Evolutionary conservation across 2,329 filamentous ascomycete genomes (phyloP).

Genomic region (Dothideomycetes sp.): DNA sequence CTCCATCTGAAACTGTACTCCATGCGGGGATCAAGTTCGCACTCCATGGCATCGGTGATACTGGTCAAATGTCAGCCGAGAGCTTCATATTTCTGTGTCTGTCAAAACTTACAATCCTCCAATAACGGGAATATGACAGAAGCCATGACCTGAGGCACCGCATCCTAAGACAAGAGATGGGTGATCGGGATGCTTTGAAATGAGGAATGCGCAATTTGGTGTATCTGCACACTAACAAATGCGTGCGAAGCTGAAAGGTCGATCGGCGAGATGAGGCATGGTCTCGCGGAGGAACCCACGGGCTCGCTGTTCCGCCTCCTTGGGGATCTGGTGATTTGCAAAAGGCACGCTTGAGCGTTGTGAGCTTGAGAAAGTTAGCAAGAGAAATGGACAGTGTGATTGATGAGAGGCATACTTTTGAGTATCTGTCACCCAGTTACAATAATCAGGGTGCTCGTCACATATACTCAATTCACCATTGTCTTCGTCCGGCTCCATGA

Average conservation of each 20-base stretch:
- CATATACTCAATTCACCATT: constrained; percentile 41
- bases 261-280: constrained; percentile 44
- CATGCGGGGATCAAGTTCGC: constrained; percentile 35
- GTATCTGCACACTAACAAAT: constrained; percentile 53
- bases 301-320: constrained; percentile 38
- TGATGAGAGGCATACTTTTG: not conserved
- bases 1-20: constrained; percentile 41
- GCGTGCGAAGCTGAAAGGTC: constrained; percentile 42
- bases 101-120: constrained; percentile 43
- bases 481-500: constrained; percentile 42
- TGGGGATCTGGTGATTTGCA: constrained; percentile 38
- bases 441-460: constrained; percentile 50
- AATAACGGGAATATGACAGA: constrained; percentile 44
- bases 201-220: constrained; percentile 45
- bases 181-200: constrained; percentile 40
- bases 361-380: constrained; percentile 13
- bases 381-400: not conserved
- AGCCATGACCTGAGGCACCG: constrained; percentile 46
- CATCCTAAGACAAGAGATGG: constrained; percentile 39
- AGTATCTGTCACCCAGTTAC: constrained; percentile 34
- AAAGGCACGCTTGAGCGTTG: constrained; percentile 28
- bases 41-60: constrained; percentile 42
- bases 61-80: constrained; percentile 40
- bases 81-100: constrained; percentile 45
- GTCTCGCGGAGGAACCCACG: constrained; percentile 38